Percentiles rank a stretch among this genome's conserved stretches.
Conservation (phyloP, 1,284 basidiomycete species). For the Pseudozyma pruni region DNA sequence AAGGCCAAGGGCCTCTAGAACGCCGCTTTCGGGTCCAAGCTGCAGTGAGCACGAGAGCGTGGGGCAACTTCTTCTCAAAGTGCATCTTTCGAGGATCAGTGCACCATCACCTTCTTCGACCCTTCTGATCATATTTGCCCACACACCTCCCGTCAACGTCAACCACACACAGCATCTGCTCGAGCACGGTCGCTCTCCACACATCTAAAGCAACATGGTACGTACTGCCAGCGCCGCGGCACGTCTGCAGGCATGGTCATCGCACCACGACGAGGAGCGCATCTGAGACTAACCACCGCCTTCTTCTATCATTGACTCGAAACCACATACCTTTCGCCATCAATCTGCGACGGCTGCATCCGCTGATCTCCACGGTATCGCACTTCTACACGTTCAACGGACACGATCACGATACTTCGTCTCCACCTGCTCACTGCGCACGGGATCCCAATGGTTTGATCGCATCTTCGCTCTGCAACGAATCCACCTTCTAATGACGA, state of each 20-base stretch:
- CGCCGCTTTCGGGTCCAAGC: neutral
- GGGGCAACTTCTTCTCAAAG: conserved; percentile 13
- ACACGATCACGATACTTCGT: neutral
- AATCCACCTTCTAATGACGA: neutral
- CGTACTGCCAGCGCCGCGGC: conserved; percentile 1
- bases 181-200: neutral
- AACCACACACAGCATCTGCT: neutral
- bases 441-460: no score
- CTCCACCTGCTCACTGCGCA: neutral
- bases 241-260: conserved; percentile 3
- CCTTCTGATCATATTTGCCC: neutral
- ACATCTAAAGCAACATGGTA: conserved; percentile 17
- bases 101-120: conserved; percentile 6
- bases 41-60: conserved; percentile 14
- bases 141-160: neutral
- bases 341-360: neutral
- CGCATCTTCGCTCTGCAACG: no score
- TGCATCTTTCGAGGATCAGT: neutral
- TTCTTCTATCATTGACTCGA: neutral
- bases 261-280: conserved; percentile 1
- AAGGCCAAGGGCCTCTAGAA: conserved; percentile 10
- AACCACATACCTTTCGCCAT: neutral
- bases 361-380: neutral
- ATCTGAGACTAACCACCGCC: neutral
- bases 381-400: no score